Percentiles rank a stretch among this genome's conserved stretches.
Conservation (phyloP, 164 flowering plant species). For the Stephania yunnanensis region DNA sequence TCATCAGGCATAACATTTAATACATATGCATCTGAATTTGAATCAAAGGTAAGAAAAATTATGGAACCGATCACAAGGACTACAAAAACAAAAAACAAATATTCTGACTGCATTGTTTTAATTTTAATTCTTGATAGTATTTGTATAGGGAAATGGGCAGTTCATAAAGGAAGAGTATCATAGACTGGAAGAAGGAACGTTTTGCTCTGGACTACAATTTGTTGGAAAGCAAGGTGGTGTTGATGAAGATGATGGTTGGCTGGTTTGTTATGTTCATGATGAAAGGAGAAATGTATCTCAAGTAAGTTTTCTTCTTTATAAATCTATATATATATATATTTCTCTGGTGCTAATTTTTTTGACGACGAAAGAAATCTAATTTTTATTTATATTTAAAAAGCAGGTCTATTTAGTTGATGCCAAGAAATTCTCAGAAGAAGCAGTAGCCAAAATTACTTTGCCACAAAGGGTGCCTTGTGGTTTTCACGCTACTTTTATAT, state of each 20-base stretch:
- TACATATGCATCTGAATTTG: too few species aligned
- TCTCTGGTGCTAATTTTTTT: background rate
- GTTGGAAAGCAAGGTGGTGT: constrained; percentile 7
- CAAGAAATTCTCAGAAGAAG: constrained; percentile 14
- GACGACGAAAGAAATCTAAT: background rate
- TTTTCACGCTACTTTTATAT: constrained; percentile 15
- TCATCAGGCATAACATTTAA: too few species aligned
- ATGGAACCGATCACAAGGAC: background rate
- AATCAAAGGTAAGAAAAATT: background rate
- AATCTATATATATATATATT: background rate
- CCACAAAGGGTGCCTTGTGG: constrained; percentile 27
- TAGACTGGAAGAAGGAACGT: constrained; percentile 2
- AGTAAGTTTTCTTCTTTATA: background rate
- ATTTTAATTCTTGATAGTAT: background rate
- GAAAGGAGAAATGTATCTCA: constrained; percentile 20
- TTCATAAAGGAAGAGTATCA: constrained; percentile 18
- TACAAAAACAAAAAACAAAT: background rate
- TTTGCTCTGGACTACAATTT: constrained; percentile 14
- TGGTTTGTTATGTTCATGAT: constrained; percentile 20
- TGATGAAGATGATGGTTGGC: constrained; percentile 35
- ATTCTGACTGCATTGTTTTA: background rate
- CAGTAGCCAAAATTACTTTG: constrained; percentile 18
- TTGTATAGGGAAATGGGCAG: constrained; percentile 9
- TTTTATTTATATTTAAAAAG: background rate
- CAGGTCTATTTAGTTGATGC: constrained; percentile 26